Evolutionary conservation across 2,329 filamentous ascomycete species (phyloP), one percentile per base, ranked within the genome.

Genomic region (Diatrype stigma): DNA sequence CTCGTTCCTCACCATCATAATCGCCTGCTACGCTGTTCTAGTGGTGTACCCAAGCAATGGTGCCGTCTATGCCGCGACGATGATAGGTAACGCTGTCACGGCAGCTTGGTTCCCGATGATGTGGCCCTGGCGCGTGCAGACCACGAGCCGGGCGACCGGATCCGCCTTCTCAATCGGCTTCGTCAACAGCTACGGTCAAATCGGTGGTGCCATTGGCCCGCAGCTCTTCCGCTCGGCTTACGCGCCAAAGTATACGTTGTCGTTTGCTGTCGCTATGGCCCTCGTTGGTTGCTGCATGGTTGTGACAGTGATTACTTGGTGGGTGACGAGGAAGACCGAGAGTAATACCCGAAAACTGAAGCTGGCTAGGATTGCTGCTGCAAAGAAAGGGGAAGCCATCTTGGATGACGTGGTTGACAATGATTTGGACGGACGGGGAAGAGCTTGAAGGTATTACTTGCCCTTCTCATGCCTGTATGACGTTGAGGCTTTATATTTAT

Each of bases 111-210:
- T 68, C 54, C 72, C 75, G 0, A 67, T 76, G 51, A 78, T 78
- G 75, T 76, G 76, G 76, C 75, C 75, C 11, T 78, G 75, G 75
- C 70, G 75, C 3, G 73, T 76, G 0, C 74, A 75, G 60, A 76
- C 73, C 2, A 77, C 70, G 0, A 67, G 64, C 42, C 56, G 72
- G 3, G 71, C 75, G 1, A 78, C 75, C 0, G 75, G 75, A 0
- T 76, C 75, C 0, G 75, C 75, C 1, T 78, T 78, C 57, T 69
- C 72, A 2, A 76, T 78, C 49, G 75, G 70, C 1, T 79, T 78
- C 48, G 73, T 75, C 47, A 77, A 77, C 54, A 74, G 70, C 50
- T 76, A 77, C 55, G 75, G 74, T 0, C 74, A 78, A 53, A 75
- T 78, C 17, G 75, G 75, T 3, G 74, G 73, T 16, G 73, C 73